These are phyloP conservation scores for Bruguiera sexangula DNA, from an alignment of 345 rosid genomes.

Conservation along the genomic window DNA sequence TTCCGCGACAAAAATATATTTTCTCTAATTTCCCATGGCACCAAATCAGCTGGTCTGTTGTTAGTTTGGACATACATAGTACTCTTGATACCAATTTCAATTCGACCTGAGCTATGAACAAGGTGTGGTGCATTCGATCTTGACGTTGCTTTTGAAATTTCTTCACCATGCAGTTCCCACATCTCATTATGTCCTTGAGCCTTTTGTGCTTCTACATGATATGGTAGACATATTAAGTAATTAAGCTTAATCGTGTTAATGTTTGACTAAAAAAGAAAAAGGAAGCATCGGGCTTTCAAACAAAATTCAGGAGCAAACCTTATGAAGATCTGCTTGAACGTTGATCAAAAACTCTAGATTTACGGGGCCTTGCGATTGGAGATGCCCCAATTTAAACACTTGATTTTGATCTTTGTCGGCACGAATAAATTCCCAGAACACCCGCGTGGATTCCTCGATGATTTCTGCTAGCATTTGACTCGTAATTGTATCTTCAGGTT, in stretches of 20 bases:
- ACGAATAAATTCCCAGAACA: constrained; percentile 1
- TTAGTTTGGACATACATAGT: constrained; percentile 17
- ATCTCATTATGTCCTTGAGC: constrained; percentile 23
- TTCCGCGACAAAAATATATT: constrained; percentile 8
- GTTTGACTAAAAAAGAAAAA: not conserved
- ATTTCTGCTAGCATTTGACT: not conserved
- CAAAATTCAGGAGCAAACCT: constrained; percentile 37
- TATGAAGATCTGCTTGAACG: constrained; percentile 49
- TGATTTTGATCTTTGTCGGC: not conserved
- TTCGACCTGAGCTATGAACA: constrained; percentile 21
- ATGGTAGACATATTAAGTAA: not conserved
- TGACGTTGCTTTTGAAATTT: constrained; percentile 18
- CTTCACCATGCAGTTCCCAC: constrained; percentile 28
- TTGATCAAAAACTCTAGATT: constrained; percentile 47
- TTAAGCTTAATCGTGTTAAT: not conserved
- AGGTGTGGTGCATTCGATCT: not conserved
- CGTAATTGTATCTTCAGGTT: not conserved
- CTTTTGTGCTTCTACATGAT: constrained; percentile 19
- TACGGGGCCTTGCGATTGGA: constrained; percentile 42
- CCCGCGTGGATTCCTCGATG: not conserved
- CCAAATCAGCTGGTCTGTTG: constrained; percentile 26
- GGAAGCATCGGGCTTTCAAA: not conserved
- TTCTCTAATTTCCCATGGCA: constrained; percentile 28
- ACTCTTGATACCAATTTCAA: constrained; percentile 24
- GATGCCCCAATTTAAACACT: constrained; percentile 11